Percentiles rank a stretch among this genome's conserved stretches.
These are phyloP conservation scores for Phytophthora gonapodyides DNA, from an alignment of 352 stramenopile species.

Conservation along the genomic window DNA sequence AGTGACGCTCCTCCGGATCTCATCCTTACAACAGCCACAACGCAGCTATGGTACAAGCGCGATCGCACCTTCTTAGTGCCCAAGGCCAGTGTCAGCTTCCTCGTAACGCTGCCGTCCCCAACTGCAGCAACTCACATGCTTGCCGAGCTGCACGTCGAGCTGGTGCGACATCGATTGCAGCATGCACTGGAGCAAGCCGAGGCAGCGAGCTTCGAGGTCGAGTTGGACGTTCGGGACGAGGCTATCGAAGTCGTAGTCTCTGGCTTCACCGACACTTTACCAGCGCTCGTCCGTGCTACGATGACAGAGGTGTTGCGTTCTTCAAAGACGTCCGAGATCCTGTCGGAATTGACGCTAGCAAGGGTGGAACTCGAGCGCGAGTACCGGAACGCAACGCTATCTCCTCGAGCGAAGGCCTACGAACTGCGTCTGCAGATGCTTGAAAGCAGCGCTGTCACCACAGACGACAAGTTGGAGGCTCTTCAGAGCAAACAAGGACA, in stretches of 20 bases:
- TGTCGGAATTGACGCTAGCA: conserved; percentile 48
- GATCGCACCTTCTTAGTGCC: conserved; percentile 68
- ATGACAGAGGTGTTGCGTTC: conserved; percentile 46
- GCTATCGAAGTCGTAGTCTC: conserved; percentile 69
- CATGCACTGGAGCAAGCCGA: conserved; percentile 67
- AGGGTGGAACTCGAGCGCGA: conserved; percentile 64
- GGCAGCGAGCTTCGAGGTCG: conserved; percentile 59
- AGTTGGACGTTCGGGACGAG: conserved; percentile 60
- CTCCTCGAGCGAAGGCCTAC: conserved; percentile 62
- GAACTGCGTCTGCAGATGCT: conserved; percentile 78
- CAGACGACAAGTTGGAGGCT: conserved; percentile 60
- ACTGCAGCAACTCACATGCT: conserved; percentile 61
- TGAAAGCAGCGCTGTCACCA: conserved; percentile 56
- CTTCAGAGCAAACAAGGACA: conserved; percentile 32
- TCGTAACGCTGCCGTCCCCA: conserved; percentile 59
- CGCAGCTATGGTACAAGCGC: conserved; percentile 80
- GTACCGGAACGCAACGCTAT: conserved; percentile 73
- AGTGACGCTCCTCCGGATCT: conserved; percentile 39
- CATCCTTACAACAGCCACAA: conserved; percentile 39
- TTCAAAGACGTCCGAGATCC: conserved; percentile 32
- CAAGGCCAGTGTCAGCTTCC: conserved; percentile 69
- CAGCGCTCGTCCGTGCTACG: conserved; percentile 53
- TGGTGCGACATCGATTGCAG: conserved; percentile 73
- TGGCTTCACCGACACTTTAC: conserved; percentile 77
- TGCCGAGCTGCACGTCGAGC: conserved; percentile 65